Conservation (phyloP, 179 eudicot genomes). For the Heliamphora ciliata region DNA sequence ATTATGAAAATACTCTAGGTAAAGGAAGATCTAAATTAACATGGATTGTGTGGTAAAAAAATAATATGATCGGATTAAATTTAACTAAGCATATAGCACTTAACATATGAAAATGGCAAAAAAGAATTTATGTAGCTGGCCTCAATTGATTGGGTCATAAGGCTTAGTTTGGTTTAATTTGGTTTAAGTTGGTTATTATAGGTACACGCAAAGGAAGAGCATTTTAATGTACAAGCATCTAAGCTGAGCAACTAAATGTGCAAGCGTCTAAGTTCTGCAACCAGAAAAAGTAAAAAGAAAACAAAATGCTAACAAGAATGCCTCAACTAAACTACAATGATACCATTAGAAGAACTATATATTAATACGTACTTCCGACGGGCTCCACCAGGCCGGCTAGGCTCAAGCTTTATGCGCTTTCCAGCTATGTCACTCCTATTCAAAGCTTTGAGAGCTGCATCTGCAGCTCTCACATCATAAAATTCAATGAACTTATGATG, state of each 20-base stretch:
- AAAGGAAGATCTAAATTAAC: no score
- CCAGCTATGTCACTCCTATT: constrained; percentile 57
- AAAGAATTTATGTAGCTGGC: no score
- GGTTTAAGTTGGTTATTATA: not conserved
- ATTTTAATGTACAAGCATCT: not conserved
- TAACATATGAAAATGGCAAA: no score
- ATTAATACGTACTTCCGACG: constrained; percentile 38
- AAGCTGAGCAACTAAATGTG: not conserved
- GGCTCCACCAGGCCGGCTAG: constrained; percentile 58
- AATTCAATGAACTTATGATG: constrained; percentile 55
- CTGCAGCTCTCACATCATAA: constrained; percentile 57
- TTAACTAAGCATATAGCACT: no score
- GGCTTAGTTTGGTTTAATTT: no score
- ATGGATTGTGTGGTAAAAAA: no score
- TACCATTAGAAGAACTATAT: not conserved
- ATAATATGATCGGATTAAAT: no score
- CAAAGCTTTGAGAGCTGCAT: constrained; percentile 49
- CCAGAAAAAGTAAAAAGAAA: not conserved
- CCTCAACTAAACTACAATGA: not conserved
- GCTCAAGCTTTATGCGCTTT: constrained; percentile 56
- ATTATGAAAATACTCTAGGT: no score
- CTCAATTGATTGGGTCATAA: no score
- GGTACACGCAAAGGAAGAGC: not conserved
- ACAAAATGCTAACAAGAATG: not conserved
- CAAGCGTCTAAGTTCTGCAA: not conserved